Conservation (phyloP, 2,329 filamentous ascomycete species). For the Aspergillus sp. region DNA sequence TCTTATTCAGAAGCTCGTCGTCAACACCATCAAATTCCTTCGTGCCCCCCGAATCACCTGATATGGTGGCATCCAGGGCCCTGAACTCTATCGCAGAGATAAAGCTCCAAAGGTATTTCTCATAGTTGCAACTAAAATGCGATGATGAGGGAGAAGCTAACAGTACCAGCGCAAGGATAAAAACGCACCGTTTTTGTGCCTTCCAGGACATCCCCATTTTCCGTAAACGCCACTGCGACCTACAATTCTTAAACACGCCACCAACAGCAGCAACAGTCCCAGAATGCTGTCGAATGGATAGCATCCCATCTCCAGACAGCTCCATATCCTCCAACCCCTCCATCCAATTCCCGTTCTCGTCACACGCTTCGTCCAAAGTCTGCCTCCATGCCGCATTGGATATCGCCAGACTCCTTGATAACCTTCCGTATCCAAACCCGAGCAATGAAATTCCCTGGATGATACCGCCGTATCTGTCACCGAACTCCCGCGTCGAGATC, state of each 20-base stretch:
- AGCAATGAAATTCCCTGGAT: conserved; percentile 4
- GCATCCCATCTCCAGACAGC: conserved; percentile 11
- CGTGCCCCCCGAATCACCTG: conserved; percentile 5
- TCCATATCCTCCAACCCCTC: conserved; percentile 2
- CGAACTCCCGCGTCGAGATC: conserved; percentile 3
- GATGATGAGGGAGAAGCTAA: background rate
- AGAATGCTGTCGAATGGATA: background rate
- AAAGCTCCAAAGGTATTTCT: conserved; percentile 15
- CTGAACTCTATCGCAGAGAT: conserved; percentile 20
- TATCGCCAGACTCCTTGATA: conserved; percentile 19
- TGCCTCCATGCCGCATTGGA: conserved; percentile 21
- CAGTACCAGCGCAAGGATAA: conserved; percentile 11
- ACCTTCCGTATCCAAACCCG: conserved; percentile 16
- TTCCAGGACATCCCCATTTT: conserved; percentile 19
- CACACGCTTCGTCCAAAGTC: conserved; percentile 17
- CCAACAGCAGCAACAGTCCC: background rate
- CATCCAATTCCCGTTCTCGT: conserved; percentile 13
- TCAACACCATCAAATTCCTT: conserved; percentile 3
- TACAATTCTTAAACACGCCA: background rate
- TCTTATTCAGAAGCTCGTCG: conserved; percentile 6
- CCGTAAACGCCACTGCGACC: conserved; percentile 16
- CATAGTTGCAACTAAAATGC: background rate
- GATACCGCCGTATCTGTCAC: conserved; percentile 3
- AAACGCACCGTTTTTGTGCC: conserved; percentile 17
- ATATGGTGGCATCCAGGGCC: conserved; percentile 14